Conservation (phyloP, 1,284 basidiomycete species). For the Fomitiporia mediterranea region DNA sequence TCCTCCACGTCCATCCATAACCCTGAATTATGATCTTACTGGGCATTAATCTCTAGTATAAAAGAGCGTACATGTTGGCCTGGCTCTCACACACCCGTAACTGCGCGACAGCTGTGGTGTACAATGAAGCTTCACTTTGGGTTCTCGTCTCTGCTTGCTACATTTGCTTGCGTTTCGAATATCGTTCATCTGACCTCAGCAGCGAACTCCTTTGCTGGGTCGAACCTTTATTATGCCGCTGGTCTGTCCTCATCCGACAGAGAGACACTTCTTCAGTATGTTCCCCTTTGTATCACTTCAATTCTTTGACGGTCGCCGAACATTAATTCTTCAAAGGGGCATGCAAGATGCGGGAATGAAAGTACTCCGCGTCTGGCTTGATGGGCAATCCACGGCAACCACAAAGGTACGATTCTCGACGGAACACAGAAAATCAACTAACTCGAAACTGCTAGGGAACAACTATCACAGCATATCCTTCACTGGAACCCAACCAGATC, state of each 20-base stretch:
- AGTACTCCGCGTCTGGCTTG: conserved; percentile 33
- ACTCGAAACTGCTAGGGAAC: conserved; percentile 21
- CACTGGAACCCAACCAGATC: conserved; percentile 33
- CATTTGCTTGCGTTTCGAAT: not conserved
- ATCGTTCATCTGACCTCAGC: conserved; percentile 14
- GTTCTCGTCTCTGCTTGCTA: not conserved
- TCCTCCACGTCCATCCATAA: too few relatives aligned
- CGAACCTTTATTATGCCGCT: conserved; percentile 33
- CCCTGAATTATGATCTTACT: too few relatives aligned
- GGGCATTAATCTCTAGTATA: not conserved
- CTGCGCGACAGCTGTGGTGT: not conserved
- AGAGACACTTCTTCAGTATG: conserved; percentile 28
- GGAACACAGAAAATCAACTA: too few relatives aligned
- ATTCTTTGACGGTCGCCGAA: not conserved
- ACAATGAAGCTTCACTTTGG: not conserved
- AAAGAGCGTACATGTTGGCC: not conserved
- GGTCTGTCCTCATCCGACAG: conserved; percentile 27
- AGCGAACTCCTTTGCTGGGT: conserved; percentile 31
- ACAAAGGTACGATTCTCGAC: conserved; percentile 28
- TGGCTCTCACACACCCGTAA: too few relatives aligned
- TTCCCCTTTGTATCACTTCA: not conserved
- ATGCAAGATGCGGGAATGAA: conserved; percentile 31
- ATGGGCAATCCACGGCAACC: conserved; percentile 28
- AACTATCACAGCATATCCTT: conserved; percentile 27
- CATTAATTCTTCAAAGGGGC: too few relatives aligned